Evolutionary conservation across 1,139 yeast genomes (phyloP), one percentile per base, ranked within the genome.

Genomic region (Cylindricascospora bacillispora): DNA sequence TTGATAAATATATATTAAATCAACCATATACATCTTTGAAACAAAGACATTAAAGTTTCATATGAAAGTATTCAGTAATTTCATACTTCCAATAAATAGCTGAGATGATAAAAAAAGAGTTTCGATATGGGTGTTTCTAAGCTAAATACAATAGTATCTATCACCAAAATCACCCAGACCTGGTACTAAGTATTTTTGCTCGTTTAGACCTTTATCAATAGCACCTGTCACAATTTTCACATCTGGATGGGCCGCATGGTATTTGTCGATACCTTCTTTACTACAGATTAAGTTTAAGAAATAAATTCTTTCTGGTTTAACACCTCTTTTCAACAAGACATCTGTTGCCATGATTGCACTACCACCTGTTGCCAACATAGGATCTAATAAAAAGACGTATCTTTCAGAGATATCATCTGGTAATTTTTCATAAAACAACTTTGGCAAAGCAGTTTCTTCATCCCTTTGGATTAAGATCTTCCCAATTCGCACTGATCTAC

Each of bases 161-260:
- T 89, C 98, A 50, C 98, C 98, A 51, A 89, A 89, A 54, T 89
- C 98, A 49, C 98, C 98, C 44, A 89, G 67, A 28, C 98, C 98
- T 18, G 98, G 98, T 29, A 73, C 75, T 45, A 89, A 80, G 57
- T 77, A 85, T 60, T 77, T 81, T 50, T 76, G 65, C 33, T 74
- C 93, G 49, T 89, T 89, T 49, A 89, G 65, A 35, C 78, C 78
- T 47, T 77, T 75, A 54, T 89, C 98, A 43, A 89, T 66, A 38
- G 86, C 89, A 37, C 98, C 98, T 25, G 97, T 86, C 47, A 89
- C 81, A 48, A 89, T 82, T 57, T 71, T 81, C 35, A 89, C 75
- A 32, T 71, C 65, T 15, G 98, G 98, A 58, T 73, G 85, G 50
- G 70, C 74, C 15, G 67, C 72, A 35, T 75, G 75, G 63, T 85